A percentile compares a stretch with the other conserved stretches of the same genome.
These are phyloP conservation scores for Ambispora gerdemannii DNA, from an alignment of 192 early-diverging fungal genomes.

Conservation along the genomic window DNA sequence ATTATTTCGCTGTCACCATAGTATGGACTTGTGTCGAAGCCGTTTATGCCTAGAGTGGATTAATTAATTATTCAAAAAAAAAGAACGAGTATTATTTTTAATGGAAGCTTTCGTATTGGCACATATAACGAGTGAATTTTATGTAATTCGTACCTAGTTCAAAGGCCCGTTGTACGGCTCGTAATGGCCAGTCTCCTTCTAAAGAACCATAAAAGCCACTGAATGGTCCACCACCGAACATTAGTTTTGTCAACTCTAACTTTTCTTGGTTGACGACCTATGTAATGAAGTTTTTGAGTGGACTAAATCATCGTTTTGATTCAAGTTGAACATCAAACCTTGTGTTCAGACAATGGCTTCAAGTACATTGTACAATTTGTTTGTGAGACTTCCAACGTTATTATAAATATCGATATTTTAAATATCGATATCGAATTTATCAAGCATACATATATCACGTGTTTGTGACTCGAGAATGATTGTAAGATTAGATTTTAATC, in stretches of 20 bases:
- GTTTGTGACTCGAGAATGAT: no score
- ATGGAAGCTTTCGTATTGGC: no score
- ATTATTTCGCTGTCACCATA: conserved; percentile 66
- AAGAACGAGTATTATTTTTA: no score
- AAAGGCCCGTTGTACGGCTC: conserved; percentile 49
- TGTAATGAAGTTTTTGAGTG: background rate
- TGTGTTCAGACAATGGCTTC: background rate
- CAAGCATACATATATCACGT: no score
- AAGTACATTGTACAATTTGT: no score
- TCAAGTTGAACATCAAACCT: background rate
- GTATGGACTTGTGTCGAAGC: conserved; percentile 72
- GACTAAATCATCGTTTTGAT: background rate
- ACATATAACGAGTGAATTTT: conserved; percentile 11
- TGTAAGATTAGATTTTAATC: no score
- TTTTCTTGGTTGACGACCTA: conserved; percentile 33
- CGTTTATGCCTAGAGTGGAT: conserved; percentile 55
- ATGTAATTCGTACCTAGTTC: conserved; percentile 36
- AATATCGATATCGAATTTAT: no score
- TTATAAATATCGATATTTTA: no score
- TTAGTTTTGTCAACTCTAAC: conserved; percentile 45
- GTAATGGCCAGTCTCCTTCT: conserved; percentile 43
- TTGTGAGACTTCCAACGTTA: no score
- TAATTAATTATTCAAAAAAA: no score
- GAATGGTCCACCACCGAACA: conserved; percentile 54
- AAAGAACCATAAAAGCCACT: conserved; percentile 49